phyloP scores from a whole-genome alignment of 345 rosid genomes.

The Dipteronia dyeriana region DNA sequence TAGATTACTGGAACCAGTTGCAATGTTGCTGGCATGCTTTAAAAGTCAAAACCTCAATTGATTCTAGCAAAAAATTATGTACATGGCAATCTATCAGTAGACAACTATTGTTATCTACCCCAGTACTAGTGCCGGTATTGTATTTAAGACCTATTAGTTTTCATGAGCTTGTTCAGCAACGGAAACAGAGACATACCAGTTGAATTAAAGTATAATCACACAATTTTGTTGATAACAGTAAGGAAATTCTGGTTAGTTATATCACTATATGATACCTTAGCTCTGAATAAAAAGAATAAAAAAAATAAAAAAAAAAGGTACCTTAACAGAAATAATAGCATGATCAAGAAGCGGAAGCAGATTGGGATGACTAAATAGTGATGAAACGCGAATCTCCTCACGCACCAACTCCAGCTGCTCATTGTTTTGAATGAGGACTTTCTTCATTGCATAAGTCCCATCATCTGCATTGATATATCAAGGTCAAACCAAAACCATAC shows the following conservation, averaged over 20 bases:
- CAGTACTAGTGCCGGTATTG: too few relatives aligned
- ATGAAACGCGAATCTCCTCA: constrained; percentile 92
- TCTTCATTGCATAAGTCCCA: constrained; percentile 96
- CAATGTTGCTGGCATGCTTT: not conserved
- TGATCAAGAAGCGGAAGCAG: constrained; percentile 98
- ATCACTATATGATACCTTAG: too few relatives aligned
- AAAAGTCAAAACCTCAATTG: not conserved
- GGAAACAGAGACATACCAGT: too few relatives aligned
- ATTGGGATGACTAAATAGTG: constrained; percentile 81
- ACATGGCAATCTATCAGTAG: not conserved
- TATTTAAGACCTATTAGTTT: not conserved
- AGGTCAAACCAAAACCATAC: not conserved
- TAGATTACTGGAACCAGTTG: too few relatives aligned
- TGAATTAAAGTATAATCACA: not conserved
- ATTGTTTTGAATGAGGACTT: constrained; percentile 85
- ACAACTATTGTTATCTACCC: not conserved
- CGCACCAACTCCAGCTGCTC: constrained; percentile 89
- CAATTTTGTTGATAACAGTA: not conserved
- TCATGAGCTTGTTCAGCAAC: not conserved
- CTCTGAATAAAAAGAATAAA: too few relatives aligned
- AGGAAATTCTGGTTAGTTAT: not conserved
- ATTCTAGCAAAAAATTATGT: not conserved
- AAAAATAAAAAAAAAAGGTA: constrained; percentile 16
- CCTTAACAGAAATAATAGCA: constrained; percentile 90
- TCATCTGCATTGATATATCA: constrained; percentile 50